These are phyloP conservation scores for Cudoniella acicularis DNA, from an alignment of 495 filamentous ascomycete species.

Conservation along the genomic window DNA sequence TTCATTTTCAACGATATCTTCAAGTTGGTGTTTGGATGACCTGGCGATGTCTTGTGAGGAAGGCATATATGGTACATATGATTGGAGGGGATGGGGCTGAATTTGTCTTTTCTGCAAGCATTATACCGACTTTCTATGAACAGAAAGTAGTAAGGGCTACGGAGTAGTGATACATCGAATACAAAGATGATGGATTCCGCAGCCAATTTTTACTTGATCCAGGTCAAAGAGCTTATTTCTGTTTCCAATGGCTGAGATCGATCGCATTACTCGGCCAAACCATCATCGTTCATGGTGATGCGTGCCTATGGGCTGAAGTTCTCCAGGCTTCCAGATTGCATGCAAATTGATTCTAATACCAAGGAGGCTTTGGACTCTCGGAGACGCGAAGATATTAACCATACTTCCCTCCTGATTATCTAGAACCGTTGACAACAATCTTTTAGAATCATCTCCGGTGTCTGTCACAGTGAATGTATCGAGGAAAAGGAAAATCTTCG, in stretches of 20 bases:
- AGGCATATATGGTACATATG: constrained; percentile 14
- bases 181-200: not conserved
- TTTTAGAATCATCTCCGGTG: too few relatives aligned
- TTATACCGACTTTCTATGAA: constrained; percentile 21
- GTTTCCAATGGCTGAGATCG: too few relatives aligned
- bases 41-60: not conserved
- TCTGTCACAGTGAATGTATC: too few relatives aligned
- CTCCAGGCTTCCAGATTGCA: not conserved
- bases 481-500: too few relatives aligned
- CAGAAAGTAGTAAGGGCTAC: constrained; percentile 2
- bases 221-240: too few relatives aligned
- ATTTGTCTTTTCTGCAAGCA: constrained; percentile 19
- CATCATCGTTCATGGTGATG: not conserved
- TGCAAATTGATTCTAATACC: too few relatives aligned
- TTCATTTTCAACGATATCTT: constrained; percentile 93
- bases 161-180: constrained; percentile 1
- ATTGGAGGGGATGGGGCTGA: not conserved
- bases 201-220: not conserved
- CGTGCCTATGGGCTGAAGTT: not conserved
- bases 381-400: too few relatives aligned
- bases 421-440: too few relatives aligned
- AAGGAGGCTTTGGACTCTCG: too few relatives aligned
- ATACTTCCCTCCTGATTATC: too few relatives aligned
- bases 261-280: not conserved
- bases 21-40: constrained; percentile 65